These are phyloP conservation scores for Botrytis porri DNA, from an alignment of 2,329 filamentous ascomycete species.

Conservation along the genomic window DNA sequence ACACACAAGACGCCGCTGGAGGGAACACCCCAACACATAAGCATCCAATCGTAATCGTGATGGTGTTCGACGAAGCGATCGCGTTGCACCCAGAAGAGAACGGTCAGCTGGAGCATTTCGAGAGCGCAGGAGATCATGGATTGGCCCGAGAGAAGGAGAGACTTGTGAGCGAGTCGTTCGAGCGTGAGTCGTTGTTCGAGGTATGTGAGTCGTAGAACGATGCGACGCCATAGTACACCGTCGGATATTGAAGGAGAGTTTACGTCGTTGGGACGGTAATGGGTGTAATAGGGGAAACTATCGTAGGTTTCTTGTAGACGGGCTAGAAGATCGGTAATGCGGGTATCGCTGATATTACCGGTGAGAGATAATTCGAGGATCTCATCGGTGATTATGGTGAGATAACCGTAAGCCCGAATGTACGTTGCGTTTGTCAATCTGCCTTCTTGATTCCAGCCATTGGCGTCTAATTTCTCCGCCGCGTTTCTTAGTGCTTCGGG, in stretches of 20 bases:
- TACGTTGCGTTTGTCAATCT: constrained; percentile 46
- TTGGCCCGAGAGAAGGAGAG: constrained; percentile 41
- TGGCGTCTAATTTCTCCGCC: constrained; percentile 43
- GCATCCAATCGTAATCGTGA: constrained; percentile 47
- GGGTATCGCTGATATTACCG: constrained; percentile 28
- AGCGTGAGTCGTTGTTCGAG: constrained; percentile 58
- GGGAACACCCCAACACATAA: constrained; percentile 51
- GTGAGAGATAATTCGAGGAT: constrained; percentile 52
- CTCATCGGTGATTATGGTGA: constrained; percentile 54
- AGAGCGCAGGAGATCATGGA: constrained; percentile 46
- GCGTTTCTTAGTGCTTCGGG: constrained; percentile 41
- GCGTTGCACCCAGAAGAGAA: constrained; percentile 50
- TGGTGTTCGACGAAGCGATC: constrained; percentile 45
- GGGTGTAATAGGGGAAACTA: constrained; percentile 37
- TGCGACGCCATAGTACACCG: constrained; percentile 44
- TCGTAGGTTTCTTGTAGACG: constrained; percentile 40
- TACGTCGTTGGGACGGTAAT: constrained; percentile 42
- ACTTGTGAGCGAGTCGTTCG: constrained; percentile 53
- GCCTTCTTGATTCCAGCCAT: constrained; percentile 52
- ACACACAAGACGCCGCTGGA: constrained; percentile 50
- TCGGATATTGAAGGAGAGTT: constrained; percentile 40
- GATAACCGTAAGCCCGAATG: constrained; percentile 45
- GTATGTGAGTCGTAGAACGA: constrained; percentile 48
- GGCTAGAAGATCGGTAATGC: constrained; percentile 26
- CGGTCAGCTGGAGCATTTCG: constrained; percentile 47